These are phyloP conservation scores for Blastomyces emzantsi DNA, from an alignment of 2,329 filamentous ascomycete species.

Conservation along the genomic window DNA sequence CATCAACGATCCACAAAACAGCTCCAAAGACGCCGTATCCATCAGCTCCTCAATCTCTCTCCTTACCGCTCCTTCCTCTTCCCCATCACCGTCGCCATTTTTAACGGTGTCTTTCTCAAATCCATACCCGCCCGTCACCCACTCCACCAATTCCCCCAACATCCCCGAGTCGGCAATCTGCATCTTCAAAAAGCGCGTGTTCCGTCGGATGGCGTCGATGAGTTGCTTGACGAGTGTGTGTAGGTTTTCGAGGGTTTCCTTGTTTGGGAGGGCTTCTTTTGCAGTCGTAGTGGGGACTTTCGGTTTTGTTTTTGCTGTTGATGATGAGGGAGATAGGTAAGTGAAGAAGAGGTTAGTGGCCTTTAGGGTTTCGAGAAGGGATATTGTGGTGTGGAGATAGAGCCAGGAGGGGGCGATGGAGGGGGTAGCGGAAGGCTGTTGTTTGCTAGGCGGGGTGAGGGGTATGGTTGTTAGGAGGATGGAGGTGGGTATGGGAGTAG, in stretches of 20 bases:
- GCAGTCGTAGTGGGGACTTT: constrained; percentile 17
- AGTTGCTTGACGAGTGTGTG: constrained; percentile 21
- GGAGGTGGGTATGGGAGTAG: background rate
- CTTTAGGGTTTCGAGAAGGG: constrained; percentile 35
- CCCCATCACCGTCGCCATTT: constrained; percentile 18
- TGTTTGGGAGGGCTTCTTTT: constrained; percentile 25
- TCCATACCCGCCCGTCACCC: constrained; percentile 22
- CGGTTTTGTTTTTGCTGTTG: constrained; percentile 20
- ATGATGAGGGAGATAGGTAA: constrained; percentile 15
- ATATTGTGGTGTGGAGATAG: constrained; percentile 33
- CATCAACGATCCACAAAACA: constrained; percentile 38
- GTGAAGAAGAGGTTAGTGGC: constrained; percentile 28
- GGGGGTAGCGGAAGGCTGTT: constrained; percentile 2
- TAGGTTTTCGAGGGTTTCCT: constrained; percentile 25
- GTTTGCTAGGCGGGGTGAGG: constrained; percentile 17
- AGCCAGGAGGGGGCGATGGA: constrained; percentile 33
- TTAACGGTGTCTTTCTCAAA: background rate
- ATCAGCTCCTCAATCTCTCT: constrained; percentile 28
- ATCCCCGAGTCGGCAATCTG: constrained; percentile 33
- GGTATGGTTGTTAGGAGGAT: constrained; percentile 11
- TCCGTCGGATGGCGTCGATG: constrained; percentile 28
- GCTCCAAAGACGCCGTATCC: constrained; percentile 32
- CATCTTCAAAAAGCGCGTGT: constrained; percentile 30
- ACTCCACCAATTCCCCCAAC: constrained; percentile 35
- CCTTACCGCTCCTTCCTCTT: constrained; percentile 14